phyloP scores from a whole-genome alignment of 2,329 filamentous ascomycete genomes.

The Microdochium nivale region DNA sequence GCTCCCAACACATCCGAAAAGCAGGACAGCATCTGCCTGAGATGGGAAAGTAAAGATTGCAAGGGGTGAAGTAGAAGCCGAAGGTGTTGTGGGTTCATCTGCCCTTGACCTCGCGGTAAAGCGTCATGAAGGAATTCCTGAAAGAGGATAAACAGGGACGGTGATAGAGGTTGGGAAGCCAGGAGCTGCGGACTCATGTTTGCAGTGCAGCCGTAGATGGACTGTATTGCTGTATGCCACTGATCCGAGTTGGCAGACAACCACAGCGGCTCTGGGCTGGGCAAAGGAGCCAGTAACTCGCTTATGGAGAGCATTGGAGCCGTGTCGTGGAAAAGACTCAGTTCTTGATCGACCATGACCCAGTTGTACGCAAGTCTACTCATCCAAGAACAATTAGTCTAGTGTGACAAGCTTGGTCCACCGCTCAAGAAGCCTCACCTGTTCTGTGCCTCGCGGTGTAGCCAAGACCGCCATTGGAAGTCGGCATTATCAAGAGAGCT shows the following conservation, averaged over 20 bases:
- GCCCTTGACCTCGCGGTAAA: conserved; percentile 36
- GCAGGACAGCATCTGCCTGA: conserved; percentile 56
- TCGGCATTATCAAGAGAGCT: conserved; percentile 32
- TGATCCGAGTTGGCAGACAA: conserved; percentile 45
- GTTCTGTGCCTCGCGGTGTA: conserved; percentile 54
- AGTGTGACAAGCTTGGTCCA: conserved; percentile 5
- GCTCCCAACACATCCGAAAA: conserved; percentile 46
- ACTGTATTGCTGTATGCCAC: conserved; percentile 52
- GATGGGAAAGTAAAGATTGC: conserved; percentile 55
- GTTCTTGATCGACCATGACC: conserved; percentile 66
- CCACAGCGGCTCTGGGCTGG: conserved; percentile 54
- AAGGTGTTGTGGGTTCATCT: conserved; percentile 45
- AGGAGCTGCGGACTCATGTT: conserved; percentile 43
- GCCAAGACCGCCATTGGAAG: conserved; percentile 55
- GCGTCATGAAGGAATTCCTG: conserved; percentile 60
- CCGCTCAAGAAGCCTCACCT: conserved; percentile 32
- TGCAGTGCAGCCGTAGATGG: conserved; percentile 42
- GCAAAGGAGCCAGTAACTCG: conserved; percentile 57
- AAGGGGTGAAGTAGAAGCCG: conserved; percentile 61
- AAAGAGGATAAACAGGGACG: conserved; percentile 58
- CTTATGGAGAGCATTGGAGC: conserved; percentile 55
- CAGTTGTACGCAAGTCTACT: conserved; percentile 63
- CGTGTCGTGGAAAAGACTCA: conserved; percentile 58
- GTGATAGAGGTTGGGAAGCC: conserved; percentile 39
- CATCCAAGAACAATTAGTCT: conserved; percentile 5